These are phyloP conservation scores for Melastoma malabathricum DNA, from an alignment of 345 rosid species.

Conservation along the genomic window DNA sequence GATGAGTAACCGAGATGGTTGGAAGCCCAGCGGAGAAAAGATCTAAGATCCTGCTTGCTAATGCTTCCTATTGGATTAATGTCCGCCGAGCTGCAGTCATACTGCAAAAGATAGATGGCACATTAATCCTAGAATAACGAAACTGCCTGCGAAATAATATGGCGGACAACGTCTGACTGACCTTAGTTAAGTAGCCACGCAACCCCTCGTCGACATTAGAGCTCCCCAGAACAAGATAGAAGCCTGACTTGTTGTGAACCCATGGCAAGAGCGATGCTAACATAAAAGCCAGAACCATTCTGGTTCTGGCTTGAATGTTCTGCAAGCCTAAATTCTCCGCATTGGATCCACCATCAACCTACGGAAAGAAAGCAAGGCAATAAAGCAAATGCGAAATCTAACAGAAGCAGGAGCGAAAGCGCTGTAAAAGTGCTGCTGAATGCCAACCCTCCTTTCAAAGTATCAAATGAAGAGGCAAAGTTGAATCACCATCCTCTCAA, in stretches of 20 bases:
- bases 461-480: too few relatives aligned
- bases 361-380: background rate
- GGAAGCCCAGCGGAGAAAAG: conserved; percentile 88
- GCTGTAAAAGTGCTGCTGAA: too few relatives aligned
- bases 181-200: conserved; percentile 94
- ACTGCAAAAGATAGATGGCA: conserved; percentile 29
- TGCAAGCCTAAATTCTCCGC: conserved; percentile 77
- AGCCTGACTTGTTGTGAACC: conserved; percentile 82
- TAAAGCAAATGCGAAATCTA: too few relatives aligned
- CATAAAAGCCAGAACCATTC: conserved; percentile 92
- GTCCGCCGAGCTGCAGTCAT: conserved; percentile 93
- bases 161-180: conserved; percentile 7
- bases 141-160: background rate
- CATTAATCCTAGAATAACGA: too few relatives aligned
- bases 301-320: conserved; percentile 90
- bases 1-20: conserved; percentile 72
- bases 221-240: conserved; percentile 91
- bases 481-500: too few relatives aligned
- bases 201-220: conserved; percentile 91
- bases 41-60: conserved; percentile 74
- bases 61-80: conserved; percentile 95
- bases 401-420: too few relatives aligned
- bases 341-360: conserved; percentile 92
- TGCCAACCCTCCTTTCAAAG: too few relatives aligned
- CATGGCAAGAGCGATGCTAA: conserved; percentile 92